Percentiles rank a stretch among this genome's conserved stretches.
Evolutionary conservation across 441 rosid species (phyloP).

Genomic region (Geranium incanum): DNA sequence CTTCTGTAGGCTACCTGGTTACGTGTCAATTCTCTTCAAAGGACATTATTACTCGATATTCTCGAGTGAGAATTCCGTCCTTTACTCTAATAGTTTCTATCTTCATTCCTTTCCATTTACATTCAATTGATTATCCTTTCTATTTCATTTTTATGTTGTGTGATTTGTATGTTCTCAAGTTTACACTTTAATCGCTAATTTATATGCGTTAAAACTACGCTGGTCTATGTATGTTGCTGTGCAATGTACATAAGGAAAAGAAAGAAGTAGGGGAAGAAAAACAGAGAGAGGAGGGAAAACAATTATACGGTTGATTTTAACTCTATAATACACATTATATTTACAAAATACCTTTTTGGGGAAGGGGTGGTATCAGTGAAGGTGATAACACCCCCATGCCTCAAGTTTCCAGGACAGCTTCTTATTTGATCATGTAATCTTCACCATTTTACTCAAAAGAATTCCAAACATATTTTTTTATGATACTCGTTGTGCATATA

Average conservation of each 20-base stretch:
- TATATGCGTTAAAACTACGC: neutral
- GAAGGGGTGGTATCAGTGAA: neutral
- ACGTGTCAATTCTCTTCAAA: constrained; percentile 65
- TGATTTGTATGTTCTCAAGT: neutral
- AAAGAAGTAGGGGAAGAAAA: neutral
- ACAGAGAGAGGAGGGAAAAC: neutral
- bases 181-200: neutral
- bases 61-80: constrained; percentile 73
- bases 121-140: neutral
- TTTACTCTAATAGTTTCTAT: constrained; percentile 8
- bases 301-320: neutral
- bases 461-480: neutral
- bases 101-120: constrained; percentile 1
- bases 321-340: neutral
- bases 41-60: constrained; percentile 83
- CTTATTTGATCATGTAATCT: neutral
- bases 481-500: neutral
- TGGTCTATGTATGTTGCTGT: neutral
- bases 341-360: neutral
- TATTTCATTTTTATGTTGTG: constrained; percentile 1
- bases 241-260: neutral
- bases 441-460: neutral
- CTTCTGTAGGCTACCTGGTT: constrained; percentile 76
- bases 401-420: neutral
- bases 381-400: neutral